Percentiles rank a stretch among this genome's conserved stretches.
phyloP scores from a whole-genome alignment of 768 basidiomycete genomes.

The Epithele typhae region DNA sequence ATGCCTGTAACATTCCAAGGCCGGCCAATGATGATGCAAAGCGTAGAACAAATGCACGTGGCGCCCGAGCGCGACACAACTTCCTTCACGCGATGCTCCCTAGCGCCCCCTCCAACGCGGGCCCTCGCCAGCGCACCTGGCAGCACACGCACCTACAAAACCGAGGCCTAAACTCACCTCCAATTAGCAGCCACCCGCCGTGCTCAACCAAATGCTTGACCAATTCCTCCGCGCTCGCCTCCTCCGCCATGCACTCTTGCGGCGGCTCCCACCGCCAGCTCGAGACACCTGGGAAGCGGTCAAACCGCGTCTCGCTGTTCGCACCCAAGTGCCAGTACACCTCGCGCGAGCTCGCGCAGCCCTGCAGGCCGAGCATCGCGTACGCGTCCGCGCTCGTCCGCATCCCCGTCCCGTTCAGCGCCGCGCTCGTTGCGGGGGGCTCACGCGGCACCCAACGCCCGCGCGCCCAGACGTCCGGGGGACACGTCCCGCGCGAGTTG shows the following conservation, averaged over 20 bases:
- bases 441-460: constrained; percentile 40
- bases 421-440: constrained; percentile 22
- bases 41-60: background rate
- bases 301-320: constrained; percentile 44
- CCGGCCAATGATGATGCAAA: background rate
- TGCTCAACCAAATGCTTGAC: constrained; percentile 57
- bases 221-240: constrained; percentile 38
- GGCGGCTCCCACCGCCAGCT: constrained; percentile 54
- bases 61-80: too few species aligned
- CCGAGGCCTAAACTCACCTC: constrained; percentile 39
- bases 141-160: too few species aligned
- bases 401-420: constrained; percentile 38
- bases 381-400: constrained; percentile 16
- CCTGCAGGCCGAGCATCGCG: constrained; percentile 50
- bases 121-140: too few species aligned
- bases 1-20: too few species aligned
- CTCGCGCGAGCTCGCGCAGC: constrained; percentile 61
- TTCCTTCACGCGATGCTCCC: too few species aligned
- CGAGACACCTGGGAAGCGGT: constrained; percentile 48
- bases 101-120: too few species aligned
- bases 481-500: constrained; percentile 22
- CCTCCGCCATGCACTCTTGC: constrained; percentile 37
- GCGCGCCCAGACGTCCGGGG: constrained; percentile 30
- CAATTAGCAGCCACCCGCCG: constrained; percentile 68
- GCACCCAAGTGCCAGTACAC: constrained; percentile 59